phyloP scores from a whole-genome alignment of 1,284 basidiomycete genomes.

The Psilocybe mexicana region DNA sequence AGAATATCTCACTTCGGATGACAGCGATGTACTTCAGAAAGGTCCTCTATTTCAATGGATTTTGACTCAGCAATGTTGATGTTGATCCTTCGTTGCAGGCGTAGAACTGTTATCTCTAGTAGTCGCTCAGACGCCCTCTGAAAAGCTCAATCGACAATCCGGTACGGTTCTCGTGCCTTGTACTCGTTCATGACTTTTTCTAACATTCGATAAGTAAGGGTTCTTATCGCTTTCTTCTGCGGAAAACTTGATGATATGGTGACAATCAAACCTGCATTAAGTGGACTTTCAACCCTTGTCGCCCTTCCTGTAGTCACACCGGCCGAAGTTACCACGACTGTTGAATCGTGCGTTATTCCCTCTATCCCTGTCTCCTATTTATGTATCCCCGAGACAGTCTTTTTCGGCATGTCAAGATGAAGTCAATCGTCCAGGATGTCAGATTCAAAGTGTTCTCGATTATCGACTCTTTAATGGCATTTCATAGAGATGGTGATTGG shows the following conservation, averaged over 20 bases:
- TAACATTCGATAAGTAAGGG: slow-evolving; percentile 57
- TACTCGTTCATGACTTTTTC: slow-evolving; percentile 8
- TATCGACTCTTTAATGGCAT: slow-evolving; percentile 78
- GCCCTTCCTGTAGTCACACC: slow-evolving; percentile 67
- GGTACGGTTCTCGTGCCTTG: slow-evolving; percentile 47
- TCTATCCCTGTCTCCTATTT: slow-evolving; percentile 3
- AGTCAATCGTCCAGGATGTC: slow-evolving; percentile 78
- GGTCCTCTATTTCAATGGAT: slow-evolving; percentile 42
- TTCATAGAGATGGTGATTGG: slow-evolving; percentile 66
- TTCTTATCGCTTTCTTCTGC: slow-evolving; percentile 82
- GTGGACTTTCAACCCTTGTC: slow-evolving; percentile 72
- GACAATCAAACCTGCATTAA: slow-evolving; percentile 75
- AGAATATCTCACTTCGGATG: slow-evolving; percentile 85
- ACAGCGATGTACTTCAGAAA: slow-evolving; percentile 77
- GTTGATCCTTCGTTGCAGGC: slow-evolving; percentile 46
- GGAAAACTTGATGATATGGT: slow-evolving; percentile 87
- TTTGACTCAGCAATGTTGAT: slow-evolving; percentile 6
- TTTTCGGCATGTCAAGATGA: slow-evolving; percentile 81
- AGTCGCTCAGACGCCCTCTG: slow-evolving; percentile 58
- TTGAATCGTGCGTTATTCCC: slow-evolving; percentile 59
- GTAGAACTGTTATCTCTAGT: slow-evolving; percentile 73
- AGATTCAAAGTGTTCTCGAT: slow-evolving; percentile 84
- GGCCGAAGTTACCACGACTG: slow-evolving; percentile 68
- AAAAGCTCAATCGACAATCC: slow-evolving; percentile 79
- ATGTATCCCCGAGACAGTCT: slow-evolving; percentile 48